Evolutionary conservation across 306 rosid genomes (phyloP), one percentile per base, ranked within the genome.

Genomic region (Delonix regia): DNA sequence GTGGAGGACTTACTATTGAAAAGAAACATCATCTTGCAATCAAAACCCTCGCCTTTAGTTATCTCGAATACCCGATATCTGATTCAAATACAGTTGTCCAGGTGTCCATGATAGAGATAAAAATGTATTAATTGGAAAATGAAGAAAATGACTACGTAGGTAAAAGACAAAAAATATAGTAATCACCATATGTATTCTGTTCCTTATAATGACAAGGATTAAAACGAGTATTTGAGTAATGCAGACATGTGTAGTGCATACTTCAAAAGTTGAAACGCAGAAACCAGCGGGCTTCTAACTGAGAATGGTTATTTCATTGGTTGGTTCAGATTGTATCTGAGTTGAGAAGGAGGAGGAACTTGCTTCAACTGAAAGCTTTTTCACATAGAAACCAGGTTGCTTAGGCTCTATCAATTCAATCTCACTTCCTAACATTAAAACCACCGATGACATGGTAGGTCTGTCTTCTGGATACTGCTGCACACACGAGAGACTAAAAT

Each of bases 401-500:
- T 82, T 61, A 2, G 90, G 90, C 22, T 49, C 65, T 0, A 57
- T 80, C 75, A 84, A 71, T 39, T 66, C 71, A 38, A 39, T 55
- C 49, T 68, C 83, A 49, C 85, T 62, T 16, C 81, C 73, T 44
- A 86, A 60, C 85, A 80, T 83, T 53, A 77, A 55, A 39, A 81
- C 80, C 2, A 86, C 78, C 0, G 59, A 33, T 21, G 87, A 39
- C 51, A 39, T 39, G 52, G 18, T 66, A 9, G 71, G 71, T 33
- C 71, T 65, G 21, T 65, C 71, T 27, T 86, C 80, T 0, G 83
- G 79, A 7, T 69, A 42, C 4, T 80, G 81, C 27, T 86, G 85
- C 21, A 80, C 85, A 8, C 89, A 80, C 39, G 83, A 74, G 39
- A 83, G 81, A 64, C 89, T 70, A 30, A 83, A 30, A 16, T 83